phyloP scores from a whole-genome alignment of 345 rosid species.

The Lepidium sativum region DNA sequence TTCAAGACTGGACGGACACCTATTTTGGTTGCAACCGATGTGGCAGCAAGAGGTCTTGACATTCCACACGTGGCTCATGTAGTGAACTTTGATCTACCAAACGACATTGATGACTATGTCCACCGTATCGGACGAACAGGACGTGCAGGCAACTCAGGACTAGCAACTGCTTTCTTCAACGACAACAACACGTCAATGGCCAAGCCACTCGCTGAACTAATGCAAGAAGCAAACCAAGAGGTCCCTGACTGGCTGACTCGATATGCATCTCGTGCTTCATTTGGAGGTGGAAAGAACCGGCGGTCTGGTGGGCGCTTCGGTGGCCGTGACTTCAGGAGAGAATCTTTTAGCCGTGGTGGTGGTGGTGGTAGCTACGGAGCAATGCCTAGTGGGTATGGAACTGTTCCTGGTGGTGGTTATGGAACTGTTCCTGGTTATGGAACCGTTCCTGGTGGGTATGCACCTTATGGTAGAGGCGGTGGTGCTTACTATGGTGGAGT shows the following conservation, averaged over 20 bases:
- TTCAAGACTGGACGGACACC: conserved; percentile 89
- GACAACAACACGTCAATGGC: conserved; percentile 75
- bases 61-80: conserved; percentile 96
- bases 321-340: conserved; percentile 87
- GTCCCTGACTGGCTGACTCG: conserved; percentile 91
- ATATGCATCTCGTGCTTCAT: conserved; percentile 63
- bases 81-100: conserved; percentile 94
- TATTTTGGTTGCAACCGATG: conserved; percentile 92
- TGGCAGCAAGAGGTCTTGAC: conserved; percentile 79
- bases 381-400: conserved; percentile 58
- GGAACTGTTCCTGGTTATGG: conserved; percentile 29
- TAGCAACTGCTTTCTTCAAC: conserved; percentile 95
- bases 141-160: conserved; percentile 87
- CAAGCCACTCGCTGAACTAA: conserved; percentile 63
- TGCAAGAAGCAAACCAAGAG: conserved; percentile 96
- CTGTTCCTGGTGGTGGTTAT: conserved; percentile 29
- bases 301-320: conserved; percentile 83
- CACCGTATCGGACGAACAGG: conserved; percentile 98
- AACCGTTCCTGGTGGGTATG: conserved; percentile 16
- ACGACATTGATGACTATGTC: conserved; percentile 95
- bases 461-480: conserved; percentile 41
- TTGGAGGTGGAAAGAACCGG: conserved; percentile 47
- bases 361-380: too few species aligned
- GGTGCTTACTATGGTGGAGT: conserved; percentile 48
- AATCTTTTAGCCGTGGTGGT: conserved; percentile 36